Conservation (phyloP, 176 grass and related monocot genomes). For the Cenchrus purpureus region DNA sequence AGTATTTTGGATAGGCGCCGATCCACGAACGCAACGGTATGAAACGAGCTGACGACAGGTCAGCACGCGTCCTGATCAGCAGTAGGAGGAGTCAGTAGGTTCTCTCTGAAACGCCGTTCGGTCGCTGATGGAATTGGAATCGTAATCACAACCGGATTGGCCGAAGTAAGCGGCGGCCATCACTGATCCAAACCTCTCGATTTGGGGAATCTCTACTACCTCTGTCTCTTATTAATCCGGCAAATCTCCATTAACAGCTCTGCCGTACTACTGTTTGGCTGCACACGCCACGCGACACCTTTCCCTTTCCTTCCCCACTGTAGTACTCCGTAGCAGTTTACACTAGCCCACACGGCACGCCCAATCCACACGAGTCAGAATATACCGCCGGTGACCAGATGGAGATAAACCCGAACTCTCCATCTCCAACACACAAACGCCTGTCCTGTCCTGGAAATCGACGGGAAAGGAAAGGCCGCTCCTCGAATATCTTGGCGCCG, state of each 20-base stretch:
- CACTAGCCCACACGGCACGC: not conserved
- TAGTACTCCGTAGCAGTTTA: no score
- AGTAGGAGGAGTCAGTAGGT: no score
- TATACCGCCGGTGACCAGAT: not conserved
- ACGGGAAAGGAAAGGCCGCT: not conserved
- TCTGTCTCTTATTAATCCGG: not conserved
- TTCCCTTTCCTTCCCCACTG: not conserved
- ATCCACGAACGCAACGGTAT: not conserved
- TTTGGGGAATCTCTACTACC: not conserved
- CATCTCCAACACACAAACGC: not conserved
- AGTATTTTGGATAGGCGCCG: not conserved
- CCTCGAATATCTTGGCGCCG: not conserved
- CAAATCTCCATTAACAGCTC: not conserved
- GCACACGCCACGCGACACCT: not conserved
- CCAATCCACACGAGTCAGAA: not conserved
- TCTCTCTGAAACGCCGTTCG: not conserved
- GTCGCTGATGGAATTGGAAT: not conserved
- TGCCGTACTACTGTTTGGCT: not conserved
- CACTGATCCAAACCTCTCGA: not conserved
- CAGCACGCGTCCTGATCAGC: not conserved
- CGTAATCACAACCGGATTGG: slow-evolving; percentile 12
- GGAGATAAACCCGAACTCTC: not conserved
- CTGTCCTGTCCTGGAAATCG: not conserved
- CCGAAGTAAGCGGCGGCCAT: no score
- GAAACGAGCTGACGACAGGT: slow-evolving; percentile 23